Base-by-base conservation (phyloP, 192 early-diverging fungal species). In the Coemansia sp. region DNA sequence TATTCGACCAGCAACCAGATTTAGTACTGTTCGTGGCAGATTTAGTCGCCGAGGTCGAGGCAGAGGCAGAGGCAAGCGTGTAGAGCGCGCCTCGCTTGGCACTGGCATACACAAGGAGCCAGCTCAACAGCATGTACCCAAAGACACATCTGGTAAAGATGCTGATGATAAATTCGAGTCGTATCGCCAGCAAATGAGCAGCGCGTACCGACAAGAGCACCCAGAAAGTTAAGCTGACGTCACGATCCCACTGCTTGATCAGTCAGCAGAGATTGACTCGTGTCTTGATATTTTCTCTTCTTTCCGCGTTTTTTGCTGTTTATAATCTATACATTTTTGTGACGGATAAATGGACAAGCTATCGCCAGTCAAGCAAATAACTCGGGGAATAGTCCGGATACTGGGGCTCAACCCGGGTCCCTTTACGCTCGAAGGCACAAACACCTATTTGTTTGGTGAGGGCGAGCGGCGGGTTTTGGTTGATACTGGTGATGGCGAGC, bases 381-480 rank as follows among this genome's bases (percentile, higher is more conserved):
- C 89, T 5, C 62, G 76, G 11, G 72, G 83, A 48, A 85, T 92
- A 3, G 70, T 86, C 45, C 85, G 90, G 3, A 79, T 94, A 7
- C 74, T 92, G 6, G 93, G 90, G 6, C 77, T 90, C 9, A 94
- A 94, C 58, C 93, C 93, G 0, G 86, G 88, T 24, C 86, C 86
- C 24, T 90, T 92, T 54, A 92, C 90, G 6, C 77, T 94, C 5
- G 88, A 94, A 70, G 93, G 88, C 76, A 93, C 94, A 48, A 96
- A 96, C 70, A 93, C 89, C 0, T 96, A 94, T 62, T 32, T 96
- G 9, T 73, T 96, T 38, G 94, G 94, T 22, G 79, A 76, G n/a
- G 94, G 94, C 1, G 23, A 70, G 14, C 69, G 73, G 41, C 87
- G 90, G 47, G 59, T 92, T 3, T 79, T 96, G 3, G 65, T 96